A percentile compares a stretch with the other conserved stretches of the same genome.
Conservation (phyloP, 257 asterid genomes). For the Euphrasia confusa region DNA sequence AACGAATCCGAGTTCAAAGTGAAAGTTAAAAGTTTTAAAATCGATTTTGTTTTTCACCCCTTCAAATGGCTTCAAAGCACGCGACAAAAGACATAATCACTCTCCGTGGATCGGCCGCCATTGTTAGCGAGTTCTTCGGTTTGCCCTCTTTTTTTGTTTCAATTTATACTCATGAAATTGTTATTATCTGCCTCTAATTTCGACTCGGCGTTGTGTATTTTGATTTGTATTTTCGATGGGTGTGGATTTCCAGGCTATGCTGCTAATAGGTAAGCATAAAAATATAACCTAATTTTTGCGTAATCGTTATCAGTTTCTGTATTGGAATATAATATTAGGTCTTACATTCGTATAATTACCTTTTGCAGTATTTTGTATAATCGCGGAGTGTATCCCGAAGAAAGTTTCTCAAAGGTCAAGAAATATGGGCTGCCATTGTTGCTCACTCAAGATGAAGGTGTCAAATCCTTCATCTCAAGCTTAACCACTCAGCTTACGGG, state of each 20-base stretch:
- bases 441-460: slow-evolving; percentile 93
- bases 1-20: not conserved
- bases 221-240: not conserved
- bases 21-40: not conserved
- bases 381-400: slow-evolving; percentile 89
- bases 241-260: slow-evolving; percentile 66
- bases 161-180: not conserved
- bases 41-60: not conserved
- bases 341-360: not conserved
- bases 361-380: slow-evolving; percentile 63
- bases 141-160: slow-evolving; percentile 2
- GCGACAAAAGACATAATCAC: slow-evolving; percentile 84
- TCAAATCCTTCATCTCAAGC: slow-evolving; percentile 80
- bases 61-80: slow-evolving; percentile 64
- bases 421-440: slow-evolving; percentile 90
- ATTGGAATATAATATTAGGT: slow-evolving; percentile 22
- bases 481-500: slow-evolving; percentile 87
- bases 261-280: slow-evolving; percentile 66
- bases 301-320: not conserved
- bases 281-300: not conserved
- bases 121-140: slow-evolving; percentile 90
- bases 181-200: not conserved
- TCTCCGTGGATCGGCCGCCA: slow-evolving; percentile 91
- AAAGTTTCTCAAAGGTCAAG: slow-evolving; percentile 81
- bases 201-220: not conserved